A percentile compares a stretch with the other conserved stretches of the same genome.
Evolutionary conservation across 1,284 basidiomycete species (phyloP).

Genomic region (Moesziomyces aphidis): DNA sequence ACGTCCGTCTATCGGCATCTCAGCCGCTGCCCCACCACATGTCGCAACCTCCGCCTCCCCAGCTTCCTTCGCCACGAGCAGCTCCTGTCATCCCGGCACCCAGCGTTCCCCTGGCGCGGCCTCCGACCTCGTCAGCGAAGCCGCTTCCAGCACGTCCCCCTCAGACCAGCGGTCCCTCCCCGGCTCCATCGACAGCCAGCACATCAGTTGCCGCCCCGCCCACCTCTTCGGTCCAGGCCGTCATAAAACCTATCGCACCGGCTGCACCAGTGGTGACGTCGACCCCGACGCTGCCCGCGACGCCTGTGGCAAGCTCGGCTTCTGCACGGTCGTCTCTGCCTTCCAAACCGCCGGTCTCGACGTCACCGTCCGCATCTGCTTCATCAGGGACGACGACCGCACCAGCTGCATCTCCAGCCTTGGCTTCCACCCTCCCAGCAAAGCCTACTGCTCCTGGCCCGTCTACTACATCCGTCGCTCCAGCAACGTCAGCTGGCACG

Average conservation of each 20-base stretch:
- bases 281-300: constrained; percentile 28
- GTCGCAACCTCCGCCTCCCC: constrained; percentile 25
- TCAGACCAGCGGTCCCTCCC: constrained; percentile 1
- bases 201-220: not conserved
- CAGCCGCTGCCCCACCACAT: constrained; percentile 24
- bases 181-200: not conserved
- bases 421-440: not conserved
- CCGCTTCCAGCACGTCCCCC: constrained; percentile 14
- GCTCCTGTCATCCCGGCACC: constrained; percentile 20
- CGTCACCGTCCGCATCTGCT: constrained; percentile 1
- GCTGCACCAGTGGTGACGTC: constrained; percentile 14
- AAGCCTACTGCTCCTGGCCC: not conserved
- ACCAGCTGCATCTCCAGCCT: constrained; percentile 2
- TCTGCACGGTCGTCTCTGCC: constrained; percentile 8
- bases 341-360: constrained; percentile 9
- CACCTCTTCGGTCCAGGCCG: not conserved
- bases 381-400: not conserved
- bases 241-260: constrained; percentile 4
- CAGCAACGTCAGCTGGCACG: not conserved
- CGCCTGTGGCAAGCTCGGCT: constrained; percentile 16
- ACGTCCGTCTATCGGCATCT: constrained; percentile 10
- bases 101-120: constrained; percentile 17
- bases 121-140: constrained; percentile 14
- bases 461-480: not conserved
- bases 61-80: constrained; percentile 31